Evolutionary conservation across 495 filamentous ascomycete species (phyloP).

Genomic region (Lasiosphaeris hirsuta): DNA sequence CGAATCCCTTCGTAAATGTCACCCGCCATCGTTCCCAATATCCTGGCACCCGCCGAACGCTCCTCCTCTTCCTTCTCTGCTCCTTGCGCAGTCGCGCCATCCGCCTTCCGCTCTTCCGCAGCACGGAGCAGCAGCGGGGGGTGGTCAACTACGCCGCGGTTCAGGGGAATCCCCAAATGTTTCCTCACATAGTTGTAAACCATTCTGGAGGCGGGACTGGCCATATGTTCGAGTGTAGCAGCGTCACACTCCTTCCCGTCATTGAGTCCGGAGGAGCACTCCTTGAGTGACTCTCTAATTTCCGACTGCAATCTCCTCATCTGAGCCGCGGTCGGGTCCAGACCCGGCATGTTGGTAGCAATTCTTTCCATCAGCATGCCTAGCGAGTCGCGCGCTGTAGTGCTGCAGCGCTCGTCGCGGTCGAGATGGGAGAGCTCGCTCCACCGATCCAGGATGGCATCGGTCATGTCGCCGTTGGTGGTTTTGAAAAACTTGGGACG

Average conservation of each 20-base stretch:
- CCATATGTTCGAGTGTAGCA: constrained; percentile 30
- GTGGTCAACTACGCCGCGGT: constrained; percentile 43
- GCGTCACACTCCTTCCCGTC: not conserved
- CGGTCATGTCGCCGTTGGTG: not conserved
- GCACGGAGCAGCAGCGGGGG: constrained; percentile 27
- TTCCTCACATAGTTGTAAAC: constrained; percentile 45
- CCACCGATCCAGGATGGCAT: constrained; percentile 17
- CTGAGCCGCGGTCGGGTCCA: too few relatives aligned
- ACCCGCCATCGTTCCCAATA: constrained; percentile 24
- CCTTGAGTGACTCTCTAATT: constrained; percentile 17
- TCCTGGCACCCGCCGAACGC: not conserved
- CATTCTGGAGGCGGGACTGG: constrained; percentile 36
- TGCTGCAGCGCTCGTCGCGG: constrained; percentile 8
- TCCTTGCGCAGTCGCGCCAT: not conserved
- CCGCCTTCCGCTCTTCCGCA: not conserved
- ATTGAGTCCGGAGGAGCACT: not conserved
- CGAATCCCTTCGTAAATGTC: constrained; percentile 30
- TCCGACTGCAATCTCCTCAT: constrained; percentile 16
- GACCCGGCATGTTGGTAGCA: not conserved
- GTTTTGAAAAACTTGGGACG: not conserved
- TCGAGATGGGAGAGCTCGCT: constrained; percentile 26
- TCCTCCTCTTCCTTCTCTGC: not conserved
- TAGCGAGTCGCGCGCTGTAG: constrained; percentile 17
- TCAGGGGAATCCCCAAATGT: constrained; percentile 41
- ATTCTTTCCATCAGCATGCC: constrained; percentile 17